Base-by-base conservation (phyloP, 768 basidiomycete genomes). In the Lyophyllum shimeji region DNA sequence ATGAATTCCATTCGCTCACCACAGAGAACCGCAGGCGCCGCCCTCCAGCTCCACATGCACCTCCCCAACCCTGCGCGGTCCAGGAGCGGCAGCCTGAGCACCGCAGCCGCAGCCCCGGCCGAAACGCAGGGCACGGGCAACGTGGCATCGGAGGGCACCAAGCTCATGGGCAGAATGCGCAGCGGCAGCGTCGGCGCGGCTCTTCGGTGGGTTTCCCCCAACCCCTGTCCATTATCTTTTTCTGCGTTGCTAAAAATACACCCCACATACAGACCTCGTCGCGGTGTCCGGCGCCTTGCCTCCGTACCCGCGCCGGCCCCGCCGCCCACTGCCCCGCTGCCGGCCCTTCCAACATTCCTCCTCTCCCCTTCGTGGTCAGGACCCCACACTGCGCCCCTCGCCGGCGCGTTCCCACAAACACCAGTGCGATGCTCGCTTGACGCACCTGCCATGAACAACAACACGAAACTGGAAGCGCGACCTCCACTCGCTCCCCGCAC, bases 1-100 rank as follows among this genome's bases (percentile, higher is more conserved):
- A 80, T 87, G 69, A 74, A 75, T 40, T 88, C 61, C 85, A 84
- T 55, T 82, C 83, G 0, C 82, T 85, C 1, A 62, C 74, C 13
- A 77, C n/a, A n/a, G n/a, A n/a, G 83, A 33, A 78, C 70, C 1
- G 84, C 80, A 0, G 75, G 76, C 21, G 73, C 72, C 25, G 83
- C 85, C 0, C 59, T 77, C n/a, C 78, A 79, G 43, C 67, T 83
- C 23, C 83, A 80, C 56, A 71, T 73, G 46, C 78, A 79, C 47
- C 73, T 78, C 25, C 44, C 71, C 63, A 72, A 70, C 21, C 74
- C 72, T 15, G 61, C 71, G 7, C 73, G 82, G 15, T 68, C 76
- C 17, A 72, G 84, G 27, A 78, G 78, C 40, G 76, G 77, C 2
- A 85, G 82, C 55, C 53, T 80, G 12, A 71, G 68, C 55, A 51